Evolutionary conservation across 1,139 yeast genomes (phyloP).

Genomic region (Diutina mesorugosa): DNA sequence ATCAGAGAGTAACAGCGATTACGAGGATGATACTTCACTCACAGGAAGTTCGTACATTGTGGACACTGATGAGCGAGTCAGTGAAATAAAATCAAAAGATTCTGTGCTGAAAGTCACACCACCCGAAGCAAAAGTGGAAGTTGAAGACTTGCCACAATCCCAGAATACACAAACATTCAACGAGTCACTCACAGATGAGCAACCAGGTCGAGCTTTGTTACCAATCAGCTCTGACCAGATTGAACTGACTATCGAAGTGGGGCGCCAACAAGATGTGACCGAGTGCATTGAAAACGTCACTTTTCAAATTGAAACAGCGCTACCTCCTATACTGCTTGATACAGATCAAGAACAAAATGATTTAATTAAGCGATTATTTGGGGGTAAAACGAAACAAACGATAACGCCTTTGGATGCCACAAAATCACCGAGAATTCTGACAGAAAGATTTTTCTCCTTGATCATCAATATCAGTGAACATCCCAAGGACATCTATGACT

Average conservation of each 20-base stretch:
- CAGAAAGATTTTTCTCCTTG: slow-evolving; percentile 68
- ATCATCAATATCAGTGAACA: slow-evolving; percentile 80
- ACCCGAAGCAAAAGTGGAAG: not conserved
- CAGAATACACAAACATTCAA: not conserved
- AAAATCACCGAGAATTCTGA: slow-evolving; percentile 45
- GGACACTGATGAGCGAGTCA: not conserved
- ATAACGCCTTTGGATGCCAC: slow-evolving; percentile 18
- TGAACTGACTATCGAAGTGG: slow-evolving; percentile 64
- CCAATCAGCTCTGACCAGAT: slow-evolving; percentile 50
- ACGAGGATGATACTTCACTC: not conserved
- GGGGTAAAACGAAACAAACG: slow-evolving; percentile 46
- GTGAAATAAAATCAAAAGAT: too few relatives aligned
- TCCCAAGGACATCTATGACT: slow-evolving; percentile 81
- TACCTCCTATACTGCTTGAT: slow-evolving; percentile 51
- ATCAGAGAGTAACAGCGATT: not conserved
- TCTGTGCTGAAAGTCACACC: not conserved
- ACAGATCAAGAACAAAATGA: slow-evolving; percentile 78
- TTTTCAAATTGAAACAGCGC: slow-evolving; percentile 87
- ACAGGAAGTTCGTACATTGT: not conserved
- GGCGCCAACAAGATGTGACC: slow-evolving; percentile 93
- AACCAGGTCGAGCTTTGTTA: slow-evolving; percentile 11
- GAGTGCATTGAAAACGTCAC: slow-evolving; percentile 93
- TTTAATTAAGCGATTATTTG: slow-evolving; percentile 64
- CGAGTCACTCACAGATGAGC: slow-evolving; percentile 4
- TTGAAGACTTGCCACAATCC: not conserved